Evolutionary conservation across 176 grass and related monocot genomes (phyloP), one percentile per base, ranked within the genome.

Genomic region (Oropetium thomaeum): DNA sequence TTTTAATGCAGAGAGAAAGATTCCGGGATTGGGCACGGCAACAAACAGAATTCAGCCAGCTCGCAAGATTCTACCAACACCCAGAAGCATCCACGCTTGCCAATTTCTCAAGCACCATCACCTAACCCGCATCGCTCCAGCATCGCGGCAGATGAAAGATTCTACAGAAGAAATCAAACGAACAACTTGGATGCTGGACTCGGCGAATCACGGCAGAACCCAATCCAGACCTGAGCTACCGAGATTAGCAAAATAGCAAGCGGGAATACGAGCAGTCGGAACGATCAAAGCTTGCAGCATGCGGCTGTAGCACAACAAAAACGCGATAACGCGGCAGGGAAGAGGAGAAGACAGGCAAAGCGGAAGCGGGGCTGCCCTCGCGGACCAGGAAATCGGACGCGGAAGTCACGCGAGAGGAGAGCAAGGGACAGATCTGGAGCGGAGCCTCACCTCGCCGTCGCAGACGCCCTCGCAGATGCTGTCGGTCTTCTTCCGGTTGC

Each of bases 401-500:
- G 17, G 12, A 31, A 31, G 3, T 22, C 52, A 61, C 40, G 77
- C 66, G 44, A 45, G 23, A 62, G 45, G 74, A 27, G 74, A 37
- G 29, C 7, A 81, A 70, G 55, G 30, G 55, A 81, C 55, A 62
- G 53, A 81, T 81, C 66, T 61, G 66, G 32, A 8, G 70, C 22
- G 63, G 16, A 26, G 11, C 33, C 81, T 89, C 82, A 96, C 92
- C 92, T 91, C 86, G 66, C 78, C 75, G 66, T 72, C 81, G 78
- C 86, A 96, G 75, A 96, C 58, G 74, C 85, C 92, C 59, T 92
- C 86, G 86, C 86, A 96, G 63, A 96, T 74, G 40, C 71, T 76
- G 75, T 96, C 92, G 2, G 84, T 87, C 87, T 96, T 96, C 79
- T 96, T 96, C 45, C 86, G 88, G 87, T 87, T 96, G 84, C 86